These are phyloP conservation scores for Termitomyces sp. DNA, from an alignment of 768 basidiomycete species.

Conservation along the genomic window DNA sequence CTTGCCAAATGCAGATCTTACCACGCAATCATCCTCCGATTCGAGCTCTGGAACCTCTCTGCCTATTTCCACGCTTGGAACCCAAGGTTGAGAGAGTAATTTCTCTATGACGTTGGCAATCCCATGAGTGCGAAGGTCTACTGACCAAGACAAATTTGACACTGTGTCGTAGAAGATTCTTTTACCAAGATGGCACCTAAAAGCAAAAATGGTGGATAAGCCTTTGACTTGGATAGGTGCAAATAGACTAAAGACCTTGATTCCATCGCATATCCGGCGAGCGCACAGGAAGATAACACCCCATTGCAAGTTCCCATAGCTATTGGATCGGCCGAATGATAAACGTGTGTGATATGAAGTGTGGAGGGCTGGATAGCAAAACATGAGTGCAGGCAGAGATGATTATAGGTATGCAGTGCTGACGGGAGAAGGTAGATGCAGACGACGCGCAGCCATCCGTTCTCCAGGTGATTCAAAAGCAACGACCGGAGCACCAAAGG, in stretches of 20 bases:
- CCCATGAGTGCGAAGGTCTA: slow-evolving; percentile 74
- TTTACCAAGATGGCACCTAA: slow-evolving; percentile 79
- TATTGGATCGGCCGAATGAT: slow-evolving; percentile 93
- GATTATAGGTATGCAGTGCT: slow-evolving; percentile 14
- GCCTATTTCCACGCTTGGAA: slow-evolving; percentile 50
- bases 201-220: neutral
- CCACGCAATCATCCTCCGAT: slow-evolving; percentile 65
- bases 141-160: slow-evolving; percentile 76
- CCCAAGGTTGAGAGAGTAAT: slow-evolving; percentile 68
- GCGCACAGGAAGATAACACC: slow-evolving; percentile 70
- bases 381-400: neutral
- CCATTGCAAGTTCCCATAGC: slow-evolving; percentile 88
- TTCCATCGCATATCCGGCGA: slow-evolving; percentile 90
- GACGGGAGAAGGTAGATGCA: slow-evolving; percentile 86
- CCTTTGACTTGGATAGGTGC: neutral
- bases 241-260: slow-evolving; percentile 39
- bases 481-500: slow-evolving; percentile 86
- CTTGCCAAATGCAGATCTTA: slow-evolving; percentile 25
- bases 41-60: slow-evolving; percentile 55
- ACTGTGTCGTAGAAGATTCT: slow-evolving; percentile 92
- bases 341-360: slow-evolving; percentile 84
- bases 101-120: slow-evolving; percentile 77
- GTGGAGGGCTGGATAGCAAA: slow-evolving; percentile 49
- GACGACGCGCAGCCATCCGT: slow-evolving; percentile 64
- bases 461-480: slow-evolving; percentile 91